A percentile compares a stretch with the other conserved stretches of the same genome.
Evolutionary conservation across 495 filamentous ascomycete species (phyloP).

Genomic region (Daldinia bambusicola): DNA sequence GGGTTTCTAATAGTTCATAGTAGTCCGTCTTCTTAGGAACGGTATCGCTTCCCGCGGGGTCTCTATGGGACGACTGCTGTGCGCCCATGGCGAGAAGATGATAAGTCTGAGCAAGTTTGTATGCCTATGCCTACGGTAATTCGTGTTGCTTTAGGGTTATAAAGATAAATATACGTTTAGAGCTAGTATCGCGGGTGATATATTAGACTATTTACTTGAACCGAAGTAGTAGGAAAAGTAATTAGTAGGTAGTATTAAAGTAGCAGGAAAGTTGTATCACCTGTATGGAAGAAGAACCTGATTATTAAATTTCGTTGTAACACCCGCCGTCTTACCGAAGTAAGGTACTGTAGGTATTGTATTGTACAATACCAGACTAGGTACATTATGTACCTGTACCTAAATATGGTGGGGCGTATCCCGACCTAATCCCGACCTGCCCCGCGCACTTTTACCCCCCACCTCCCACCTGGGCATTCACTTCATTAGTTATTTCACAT

Average conservation of each 20-base stretch:
- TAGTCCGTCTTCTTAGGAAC: constrained; percentile 76
- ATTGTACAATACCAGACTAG: no score
- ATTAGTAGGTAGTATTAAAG: no score
- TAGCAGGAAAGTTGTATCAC: no score
- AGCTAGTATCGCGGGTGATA: not conserved
- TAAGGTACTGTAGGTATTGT: no score
- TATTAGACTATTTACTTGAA: not conserved
- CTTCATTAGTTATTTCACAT: no score
- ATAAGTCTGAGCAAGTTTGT: constrained; percentile 1
- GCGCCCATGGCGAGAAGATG: constrained; percentile 74
- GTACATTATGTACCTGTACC: no score
- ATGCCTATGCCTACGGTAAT: constrained; percentile 1
- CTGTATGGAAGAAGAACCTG: no score
- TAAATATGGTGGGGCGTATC: no score
- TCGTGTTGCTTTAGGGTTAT: not conserved
- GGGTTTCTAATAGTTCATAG: constrained; percentile 86
- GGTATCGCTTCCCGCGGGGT: constrained; percentile 42
- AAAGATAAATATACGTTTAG: not conserved
- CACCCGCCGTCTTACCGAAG: no score
- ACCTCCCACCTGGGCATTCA: no score
- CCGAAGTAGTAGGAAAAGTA: not conserved
- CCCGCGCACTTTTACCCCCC: no score
- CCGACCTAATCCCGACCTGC: no score
- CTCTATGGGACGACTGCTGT: constrained; percentile 71
- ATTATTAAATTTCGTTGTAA: not conserved